Percentiles rank a stretch among this genome's conserved stretches.
Evolutionary conservation across 768 basidiomycete species (phyloP).

Genomic region (Hortiboletus flavorubellus): DNA sequence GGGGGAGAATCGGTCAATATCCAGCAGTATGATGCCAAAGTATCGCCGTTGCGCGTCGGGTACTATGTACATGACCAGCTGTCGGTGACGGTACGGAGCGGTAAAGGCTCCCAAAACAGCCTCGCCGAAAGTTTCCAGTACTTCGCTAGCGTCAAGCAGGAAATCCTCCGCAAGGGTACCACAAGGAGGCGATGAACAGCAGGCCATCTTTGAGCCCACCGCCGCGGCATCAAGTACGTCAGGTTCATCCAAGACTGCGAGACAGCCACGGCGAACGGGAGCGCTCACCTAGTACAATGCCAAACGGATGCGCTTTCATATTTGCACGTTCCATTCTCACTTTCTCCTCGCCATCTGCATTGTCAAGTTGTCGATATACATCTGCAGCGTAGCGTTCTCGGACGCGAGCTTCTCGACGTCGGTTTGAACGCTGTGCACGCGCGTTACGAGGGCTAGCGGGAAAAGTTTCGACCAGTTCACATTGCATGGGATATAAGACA

Average conservation of each 20-base stretch:
- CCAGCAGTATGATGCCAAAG: neutral
- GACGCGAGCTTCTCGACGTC: conserved; percentile 80
- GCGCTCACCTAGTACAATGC: conserved; percentile 6
- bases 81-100: neutral
- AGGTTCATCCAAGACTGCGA: neutral
- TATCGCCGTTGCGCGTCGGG: neutral
- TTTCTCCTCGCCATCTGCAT: conserved; percentile 82
- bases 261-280: neutral
- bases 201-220: neutral
- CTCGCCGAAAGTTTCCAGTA: neutral
- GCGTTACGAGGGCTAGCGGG: conserved; percentile 56
- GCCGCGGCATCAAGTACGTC: neutral
- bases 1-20: neutral
- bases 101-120: neutral
- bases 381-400: conserved; percentile 79
- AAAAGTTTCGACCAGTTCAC: neutral
- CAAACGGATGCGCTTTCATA: neutral
- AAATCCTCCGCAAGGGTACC: neutral
- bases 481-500: neutral
- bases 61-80: conserved; percentile 13
- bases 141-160: neutral
- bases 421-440: conserved; percentile 65
- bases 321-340: conserved; percentile 32
- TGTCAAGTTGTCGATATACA: conserved; percentile 88
- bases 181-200: neutral